These are phyloP conservation scores for Naematelia aurantialba DNA, from an alignment of 768 basidiomycete genomes.

Conservation along the genomic window DNA sequence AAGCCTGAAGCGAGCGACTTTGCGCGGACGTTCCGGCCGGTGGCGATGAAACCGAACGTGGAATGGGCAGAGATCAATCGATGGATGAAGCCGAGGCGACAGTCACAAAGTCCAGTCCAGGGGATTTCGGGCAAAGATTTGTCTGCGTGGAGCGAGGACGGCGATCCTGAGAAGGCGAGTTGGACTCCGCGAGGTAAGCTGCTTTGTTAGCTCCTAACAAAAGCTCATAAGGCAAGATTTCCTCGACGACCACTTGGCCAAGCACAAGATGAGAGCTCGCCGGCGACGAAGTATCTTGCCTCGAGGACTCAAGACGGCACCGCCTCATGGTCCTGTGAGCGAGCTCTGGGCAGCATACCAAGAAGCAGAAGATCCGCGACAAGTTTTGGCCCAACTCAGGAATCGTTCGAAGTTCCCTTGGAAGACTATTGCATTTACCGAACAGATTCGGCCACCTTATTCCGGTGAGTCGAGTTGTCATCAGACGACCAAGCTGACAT, in stretches of 20 bases:
- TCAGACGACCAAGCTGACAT: slow-evolving; percentile 1
- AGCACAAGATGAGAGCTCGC: slow-evolving; percentile 8
- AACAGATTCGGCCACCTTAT: slow-evolving; percentile 85
- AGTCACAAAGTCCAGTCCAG: slow-evolving; percentile 1
- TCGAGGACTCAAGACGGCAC: slow-evolving; percentile 30
- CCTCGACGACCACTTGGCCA: slow-evolving; percentile 21
- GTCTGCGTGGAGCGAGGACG: neutral
- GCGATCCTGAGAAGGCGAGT: neutral
- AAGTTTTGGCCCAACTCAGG: slow-evolving; percentile 61
- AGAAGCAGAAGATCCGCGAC: slow-evolving; percentile 65
- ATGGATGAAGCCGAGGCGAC: slow-evolving; percentile 14
- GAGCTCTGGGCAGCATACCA: slow-evolving; percentile 51
- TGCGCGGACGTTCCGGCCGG: slow-evolving; percentile 32
- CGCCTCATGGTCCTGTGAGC: slow-evolving; percentile 29
- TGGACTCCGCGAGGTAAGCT: slow-evolving; percentile 10
- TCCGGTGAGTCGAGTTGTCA: slow-evolving; percentile 56
- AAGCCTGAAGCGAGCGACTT: slow-evolving; percentile 32
- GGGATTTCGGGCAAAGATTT: neutral
- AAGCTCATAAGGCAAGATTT: slow-evolving; percentile 21
- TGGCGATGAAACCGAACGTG: slow-evolving; percentile 28
- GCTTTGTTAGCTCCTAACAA: neutral
- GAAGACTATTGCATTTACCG: slow-evolving; percentile 77
- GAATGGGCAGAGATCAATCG: slow-evolving; percentile 39
- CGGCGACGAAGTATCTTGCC: slow-evolving; percentile 13
- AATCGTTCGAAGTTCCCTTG: slow-evolving; percentile 64